phyloP scores from a whole-genome alignment of 225 moss, liverwort and hornwort species.

The Ulota crispa region DNA sequence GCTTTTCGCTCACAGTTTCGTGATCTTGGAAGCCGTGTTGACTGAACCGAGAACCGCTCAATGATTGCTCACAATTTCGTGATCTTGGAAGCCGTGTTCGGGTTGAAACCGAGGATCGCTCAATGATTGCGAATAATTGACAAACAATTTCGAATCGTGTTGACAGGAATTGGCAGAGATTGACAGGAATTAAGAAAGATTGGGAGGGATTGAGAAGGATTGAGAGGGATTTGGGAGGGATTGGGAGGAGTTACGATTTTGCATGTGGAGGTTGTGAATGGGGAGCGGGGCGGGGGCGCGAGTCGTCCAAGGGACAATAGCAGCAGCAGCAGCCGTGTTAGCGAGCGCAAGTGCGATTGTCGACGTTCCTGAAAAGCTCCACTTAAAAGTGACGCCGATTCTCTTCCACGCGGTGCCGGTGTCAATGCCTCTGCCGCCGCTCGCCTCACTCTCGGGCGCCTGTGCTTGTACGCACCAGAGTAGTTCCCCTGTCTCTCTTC shows the following conservation, averaged over 20 bases:
- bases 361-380: slow-evolving; percentile 66
- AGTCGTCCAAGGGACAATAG: slow-evolving; percentile 40
- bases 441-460: slow-evolving; percentile 37
- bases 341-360: slow-evolving; percentile 62
- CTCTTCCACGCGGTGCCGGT: slow-evolving; percentile 62
- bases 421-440: slow-evolving; percentile 53
- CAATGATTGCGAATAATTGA: neutral
- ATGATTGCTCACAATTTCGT: neutral
- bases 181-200: too few species aligned
- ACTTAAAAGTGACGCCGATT: slow-evolving; percentile 55
- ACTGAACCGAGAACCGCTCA: neutral
- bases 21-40: slow-evolving; percentile 28
- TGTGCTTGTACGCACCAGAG: slow-evolving; percentile 3
- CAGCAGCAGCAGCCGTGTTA: slow-evolving; percentile 68
- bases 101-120: neutral
- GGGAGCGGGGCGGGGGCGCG: slow-evolving; percentile 41
- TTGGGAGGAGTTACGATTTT: neutral
- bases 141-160: neutral
- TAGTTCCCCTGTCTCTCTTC: neutral
- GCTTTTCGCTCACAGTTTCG: neutral
- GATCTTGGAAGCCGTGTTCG: slow-evolving; percentile 27
- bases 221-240: neutral
- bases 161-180: neutral
- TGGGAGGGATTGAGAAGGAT: neutral
- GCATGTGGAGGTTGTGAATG: slow-evolving; percentile 49